phyloP scores from a whole-genome alignment of 2,329 filamentous ascomycete genomes.

The Leptographium flavum region DNA sequence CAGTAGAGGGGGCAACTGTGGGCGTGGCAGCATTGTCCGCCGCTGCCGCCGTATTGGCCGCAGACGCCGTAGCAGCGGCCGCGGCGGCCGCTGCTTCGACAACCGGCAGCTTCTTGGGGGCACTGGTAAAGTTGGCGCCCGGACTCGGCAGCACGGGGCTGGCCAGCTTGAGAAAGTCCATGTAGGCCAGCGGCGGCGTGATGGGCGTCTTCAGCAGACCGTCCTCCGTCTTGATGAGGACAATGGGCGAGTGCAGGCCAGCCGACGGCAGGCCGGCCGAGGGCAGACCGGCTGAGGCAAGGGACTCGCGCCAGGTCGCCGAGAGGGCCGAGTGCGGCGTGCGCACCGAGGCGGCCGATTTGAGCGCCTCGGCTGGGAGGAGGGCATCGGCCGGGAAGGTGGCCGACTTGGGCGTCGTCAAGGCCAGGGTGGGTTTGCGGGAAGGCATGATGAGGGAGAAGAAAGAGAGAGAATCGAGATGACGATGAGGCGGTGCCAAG shows the following conservation, averaged over 20 bases:
- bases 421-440: constrained; percentile 39
- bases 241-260: constrained; percentile 23
- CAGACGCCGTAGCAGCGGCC: too few relatives aligned
- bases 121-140: not conserved
- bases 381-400: constrained; percentile 35
- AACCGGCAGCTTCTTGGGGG: not conserved
- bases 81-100: too few relatives aligned
- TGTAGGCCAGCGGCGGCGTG: constrained; percentile 77
- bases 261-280: constrained; percentile 19
- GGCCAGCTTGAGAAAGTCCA: constrained; percentile 75
- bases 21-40: too few relatives aligned
- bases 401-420: constrained; percentile 47
- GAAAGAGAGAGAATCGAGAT: constrained; percentile 1
- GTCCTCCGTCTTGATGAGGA: constrained; percentile 53
- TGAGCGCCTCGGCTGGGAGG: constrained; percentile 27
- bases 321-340: constrained; percentile 56
- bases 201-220: constrained; percentile 67
- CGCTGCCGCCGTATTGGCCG: too few relatives aligned
- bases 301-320: constrained; percentile 22
- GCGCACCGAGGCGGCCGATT: constrained; percentile 34
- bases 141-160: constrained; percentile 11
- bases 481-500: not conserved
- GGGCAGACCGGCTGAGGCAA: constrained; percentile 22
- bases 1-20: too few relatives aligned
- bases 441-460: constrained; percentile 29